Evolutionary conservation across 352 stramenopile species (phyloP).

Genomic region (Phytophthora cactorum): DNA sequence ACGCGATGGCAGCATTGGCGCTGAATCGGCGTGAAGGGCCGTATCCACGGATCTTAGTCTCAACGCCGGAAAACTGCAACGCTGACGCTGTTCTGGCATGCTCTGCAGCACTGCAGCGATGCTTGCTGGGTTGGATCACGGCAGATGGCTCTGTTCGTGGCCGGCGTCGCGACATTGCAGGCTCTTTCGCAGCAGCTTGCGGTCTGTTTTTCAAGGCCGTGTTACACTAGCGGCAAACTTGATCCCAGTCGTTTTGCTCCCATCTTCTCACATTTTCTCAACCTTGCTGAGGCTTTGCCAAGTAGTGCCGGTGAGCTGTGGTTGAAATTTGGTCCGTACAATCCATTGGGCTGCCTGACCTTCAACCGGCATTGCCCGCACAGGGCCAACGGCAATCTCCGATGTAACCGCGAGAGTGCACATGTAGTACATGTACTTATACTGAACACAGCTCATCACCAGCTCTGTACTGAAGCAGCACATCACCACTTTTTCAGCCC

Average conservation of each 20-base stretch:
- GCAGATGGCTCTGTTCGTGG: slow-evolving; percentile 20
- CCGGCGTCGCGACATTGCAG: neutral
- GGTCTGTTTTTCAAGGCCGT: slow-evolving; percentile 2
- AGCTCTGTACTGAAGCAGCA: slow-evolving; percentile 25
- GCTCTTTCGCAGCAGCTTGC: neutral
- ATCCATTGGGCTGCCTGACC: slow-evolving; percentile 14
- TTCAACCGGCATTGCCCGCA: slow-evolving; percentile 21
- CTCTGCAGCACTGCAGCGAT: neutral
- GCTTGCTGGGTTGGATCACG: slow-evolving; percentile 4
- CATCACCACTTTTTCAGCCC: slow-evolving; percentile 18
- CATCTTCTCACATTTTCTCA: slow-evolving; percentile 21
- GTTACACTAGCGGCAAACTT: slow-evolving; percentile 8
- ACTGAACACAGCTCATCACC: slow-evolving; percentile 13
- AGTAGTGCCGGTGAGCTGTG: slow-evolving; percentile 5
- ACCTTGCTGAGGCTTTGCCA: slow-evolving; percentile 12
- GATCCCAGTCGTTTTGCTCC: slow-evolving; percentile 16
- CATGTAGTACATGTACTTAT: neutral
- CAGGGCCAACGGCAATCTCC: slow-evolving; percentile 11
- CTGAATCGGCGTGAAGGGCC: neutral
- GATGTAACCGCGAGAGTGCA: neutral
- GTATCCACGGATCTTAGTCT: slow-evolving; percentile 25
- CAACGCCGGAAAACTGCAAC: slow-evolving; percentile 19
- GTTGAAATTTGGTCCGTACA: slow-evolving; percentile 23
- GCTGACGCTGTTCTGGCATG: neutral
- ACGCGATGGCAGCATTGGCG: neutral